Evolutionary conservation across 495 filamentous ascomycete genomes (phyloP).

Genomic region (Baudoinia panamericana): DNA sequence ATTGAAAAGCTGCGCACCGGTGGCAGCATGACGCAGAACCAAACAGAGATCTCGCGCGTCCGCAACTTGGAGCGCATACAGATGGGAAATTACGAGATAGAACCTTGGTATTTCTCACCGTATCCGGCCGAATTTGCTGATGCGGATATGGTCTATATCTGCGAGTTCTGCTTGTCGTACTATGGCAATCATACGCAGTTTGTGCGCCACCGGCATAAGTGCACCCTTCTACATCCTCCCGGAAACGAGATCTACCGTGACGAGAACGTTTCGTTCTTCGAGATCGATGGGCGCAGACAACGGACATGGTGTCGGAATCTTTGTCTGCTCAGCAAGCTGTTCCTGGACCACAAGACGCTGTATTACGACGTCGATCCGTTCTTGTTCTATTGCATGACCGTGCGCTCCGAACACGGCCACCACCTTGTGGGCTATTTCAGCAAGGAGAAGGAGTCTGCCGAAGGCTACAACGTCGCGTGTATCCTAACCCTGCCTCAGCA

Average conservation of each 20-base stretch:
- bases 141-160: slow-evolving; percentile 82
- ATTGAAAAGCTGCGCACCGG: slow-evolving; percentile 87
- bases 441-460: slow-evolving; percentile 93
- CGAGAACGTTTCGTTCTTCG: slow-evolving; percentile 86
- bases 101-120: slow-evolving; percentile 97
- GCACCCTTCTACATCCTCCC: slow-evolving; percentile 80
- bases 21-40: slow-evolving; percentile 97
- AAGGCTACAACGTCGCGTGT: slow-evolving; percentile 95
- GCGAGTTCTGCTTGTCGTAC: slow-evolving; percentile 92
- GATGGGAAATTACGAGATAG: slow-evolving; percentile 82
- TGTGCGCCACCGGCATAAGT: slow-evolving; percentile 73
- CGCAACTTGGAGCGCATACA: slow-evolving; percentile 85
- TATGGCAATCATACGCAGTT: slow-evolving; percentile 70
- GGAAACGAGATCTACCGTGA: slow-evolving; percentile 98
- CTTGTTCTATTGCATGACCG: slow-evolving; percentile 96
- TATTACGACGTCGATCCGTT: slow-evolving; percentile 99
- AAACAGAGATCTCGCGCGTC: slow-evolving; percentile 90
- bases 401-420: slow-evolving; percentile 69
- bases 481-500: slow-evolving; percentile 94
- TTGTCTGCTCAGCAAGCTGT: slow-evolving; percentile 86
- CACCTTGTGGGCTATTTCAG: slow-evolving; percentile 95
- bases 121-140: slow-evolving; percentile 82
- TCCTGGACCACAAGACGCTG: slow-evolving; percentile 97
- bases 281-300: slow-evolving; percentile 92
- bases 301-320: slow-evolving; percentile 94